Percentiles rank a stretch among this genome's conserved stretches.
Conservation (phyloP, 306 rosid species). For the cucumber (Cucumis sativus) region Cucumber_9930_V3 NC_026659.2:28156501-28157000, state of each 20-base stretch:
- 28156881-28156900: neutral
- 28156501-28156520: constrained; percentile 90
- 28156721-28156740: constrained; percentile 13
- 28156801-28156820: constrained; percentile 4
- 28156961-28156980: constrained; percentile 3
- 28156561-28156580: constrained; percentile 85
- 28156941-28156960: constrained; percentile 12
- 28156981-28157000: constrained; percentile 11
- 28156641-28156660: constrained; percentile 1
- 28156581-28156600: constrained; percentile 90
- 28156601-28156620: constrained; percentile 93
- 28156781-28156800: neutral
- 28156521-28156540: constrained; percentile 79
- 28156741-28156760: neutral
- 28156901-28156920: neutral
- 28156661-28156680: neutral
- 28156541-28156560: constrained; percentile 70
- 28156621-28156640: constrained; percentile 34
- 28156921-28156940: constrained; percentile 14
- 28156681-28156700: neutral
- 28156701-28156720: neutral
- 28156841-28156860: neutral
- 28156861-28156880: neutral
- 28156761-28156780: neutral
- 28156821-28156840: neutral